Evolutionary conservation across 805 yeast species (phyloP), one percentile per base, ranked within the genome.

Genomic region (Schizosaccharomyces japonicus): DNA sequence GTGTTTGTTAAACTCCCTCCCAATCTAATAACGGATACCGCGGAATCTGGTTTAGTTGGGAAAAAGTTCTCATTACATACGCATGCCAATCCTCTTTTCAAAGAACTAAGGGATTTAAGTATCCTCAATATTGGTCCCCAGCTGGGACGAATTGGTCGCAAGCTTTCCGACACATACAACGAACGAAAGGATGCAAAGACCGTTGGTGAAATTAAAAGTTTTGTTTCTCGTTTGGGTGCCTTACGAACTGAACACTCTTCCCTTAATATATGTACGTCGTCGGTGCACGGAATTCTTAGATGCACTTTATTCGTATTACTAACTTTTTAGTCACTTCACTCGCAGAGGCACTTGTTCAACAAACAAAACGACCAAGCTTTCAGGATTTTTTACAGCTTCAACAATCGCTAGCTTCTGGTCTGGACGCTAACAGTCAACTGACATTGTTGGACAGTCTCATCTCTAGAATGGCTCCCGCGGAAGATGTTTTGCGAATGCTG

Each of bases 121-220:
- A 85, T 90, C 60, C 79, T 85, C 1, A 69, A 75, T 25, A 77
- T 85, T 31, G 95, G 95, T 1, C 69, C 73, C 5, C 67, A 68
- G 25, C 66, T 90, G 42, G 85, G 83, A 58, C 59, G 65, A 25
- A 65, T 75, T 49, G 95, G 95, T 0, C 76, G 73, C 52, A 63
- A 67, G 44, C 63, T 90, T 40, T 92, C 83, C 58, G 63, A 65
- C 3, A 76, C 76, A 55, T 81, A 75, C 57, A 82, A 77, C 48
- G 65, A 64, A 47, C 64, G 73, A 47, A 78, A 74, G 52, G 63
- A 64, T 21, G 73, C 77, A 1, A 67, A 71, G 45, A 70, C 75
- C 19, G 70, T 76, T 1, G 65, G 73, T 3, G 79, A 79, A 54
- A 78, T 85, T 53, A 76, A 76, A 56, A 62, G 66, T 45, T 74